Conservation (phyloP, 306 rosid species). For the Glycyrrhiza uralensis region DNA sequence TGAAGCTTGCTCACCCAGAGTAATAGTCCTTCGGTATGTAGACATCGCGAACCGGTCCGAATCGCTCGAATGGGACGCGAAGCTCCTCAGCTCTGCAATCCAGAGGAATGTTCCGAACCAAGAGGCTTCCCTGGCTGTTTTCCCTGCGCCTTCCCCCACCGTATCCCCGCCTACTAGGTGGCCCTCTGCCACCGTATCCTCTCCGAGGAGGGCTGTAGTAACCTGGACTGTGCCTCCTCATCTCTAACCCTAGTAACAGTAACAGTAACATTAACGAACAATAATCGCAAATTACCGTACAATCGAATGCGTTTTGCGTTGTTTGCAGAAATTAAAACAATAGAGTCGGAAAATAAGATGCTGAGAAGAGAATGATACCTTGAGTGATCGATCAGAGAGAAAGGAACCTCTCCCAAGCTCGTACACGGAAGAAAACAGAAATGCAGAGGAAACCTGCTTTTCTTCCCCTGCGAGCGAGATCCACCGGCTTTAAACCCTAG, state of each 20-base stretch:
- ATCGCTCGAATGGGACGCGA: slow-evolving; percentile 81
- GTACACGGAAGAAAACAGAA: background rate
- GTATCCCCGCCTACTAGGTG: slow-evolving; percentile 40
- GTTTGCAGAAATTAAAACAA: background rate
- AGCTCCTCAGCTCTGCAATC: slow-evolving; percentile 77
- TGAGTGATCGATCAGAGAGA: slow-evolving; percentile 6
- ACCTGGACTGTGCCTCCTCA: slow-evolving; percentile 95
- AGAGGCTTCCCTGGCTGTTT: slow-evolving; percentile 70
- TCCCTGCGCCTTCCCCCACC: slow-evolving; percentile 75
- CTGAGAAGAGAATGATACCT: slow-evolving; percentile 11
- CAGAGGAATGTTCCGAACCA: slow-evolving; percentile 92
- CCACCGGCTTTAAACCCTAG: slow-evolving; percentile 27
- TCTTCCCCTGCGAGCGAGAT: background rate
- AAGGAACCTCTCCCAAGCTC: background rate
- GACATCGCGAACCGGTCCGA: slow-evolving; percentile 90
- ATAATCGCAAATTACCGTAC: background rate
- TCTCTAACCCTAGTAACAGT: slow-evolving; percentile 24
- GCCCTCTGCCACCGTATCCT: slow-evolving; percentile 77
- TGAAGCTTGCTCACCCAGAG: slow-evolving; percentile 63
- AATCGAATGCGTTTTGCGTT: background rate
- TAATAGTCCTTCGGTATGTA: slow-evolving; percentile 95
- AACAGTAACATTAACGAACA: background rate
- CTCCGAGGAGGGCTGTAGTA: slow-evolving; percentile 93
- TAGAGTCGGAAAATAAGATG: background rate
- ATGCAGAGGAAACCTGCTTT: background rate